These are phyloP conservation scores for Withania somnifera DNA, from an alignment of 305 asterid species.

Conservation along the genomic window DNA sequence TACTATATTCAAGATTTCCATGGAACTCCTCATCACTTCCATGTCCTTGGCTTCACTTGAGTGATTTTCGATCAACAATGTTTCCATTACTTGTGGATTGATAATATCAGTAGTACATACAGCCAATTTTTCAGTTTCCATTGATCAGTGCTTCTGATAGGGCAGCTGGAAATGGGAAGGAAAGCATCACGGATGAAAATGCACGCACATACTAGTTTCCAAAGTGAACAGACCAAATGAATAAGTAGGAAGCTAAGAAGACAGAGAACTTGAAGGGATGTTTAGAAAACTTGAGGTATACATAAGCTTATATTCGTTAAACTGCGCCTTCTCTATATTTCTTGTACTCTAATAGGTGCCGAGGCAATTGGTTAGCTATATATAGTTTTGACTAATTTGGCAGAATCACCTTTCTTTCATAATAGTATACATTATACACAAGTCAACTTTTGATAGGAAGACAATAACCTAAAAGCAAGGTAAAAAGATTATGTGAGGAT, in stretches of 20 bases:
- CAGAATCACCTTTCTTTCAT: not conserved
- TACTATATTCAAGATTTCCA: conserved; percentile 42
- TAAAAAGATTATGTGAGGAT: not conserved
- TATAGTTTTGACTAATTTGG: not conserved
- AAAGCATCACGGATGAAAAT: not conserved
- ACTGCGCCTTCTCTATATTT: not conserved
- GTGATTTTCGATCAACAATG: conserved; percentile 18
- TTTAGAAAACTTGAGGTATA: not conserved
- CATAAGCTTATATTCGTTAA: not conserved
- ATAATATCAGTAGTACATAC: not conserved
- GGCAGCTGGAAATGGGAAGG: not conserved
- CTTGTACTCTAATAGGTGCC: not conserved
- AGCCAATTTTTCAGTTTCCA: not conserved
- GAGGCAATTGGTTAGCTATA: not conserved
- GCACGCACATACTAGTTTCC: not conserved
- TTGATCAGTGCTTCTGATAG: not conserved
- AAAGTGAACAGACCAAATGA: not conserved
- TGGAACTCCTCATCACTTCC: conserved; percentile 31
- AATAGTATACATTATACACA: not conserved
- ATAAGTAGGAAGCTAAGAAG: not conserved
- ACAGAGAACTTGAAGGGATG: not conserved
- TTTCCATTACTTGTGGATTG: conserved; percentile 11
- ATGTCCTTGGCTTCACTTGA: conserved; percentile 21
- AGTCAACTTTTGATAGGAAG: not conserved
- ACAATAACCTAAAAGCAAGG: not conserved